phyloP scores from a whole-genome alignment of 2,329 filamentous ascomycete species.

The Hymenoscyphus occultus region DNA sequence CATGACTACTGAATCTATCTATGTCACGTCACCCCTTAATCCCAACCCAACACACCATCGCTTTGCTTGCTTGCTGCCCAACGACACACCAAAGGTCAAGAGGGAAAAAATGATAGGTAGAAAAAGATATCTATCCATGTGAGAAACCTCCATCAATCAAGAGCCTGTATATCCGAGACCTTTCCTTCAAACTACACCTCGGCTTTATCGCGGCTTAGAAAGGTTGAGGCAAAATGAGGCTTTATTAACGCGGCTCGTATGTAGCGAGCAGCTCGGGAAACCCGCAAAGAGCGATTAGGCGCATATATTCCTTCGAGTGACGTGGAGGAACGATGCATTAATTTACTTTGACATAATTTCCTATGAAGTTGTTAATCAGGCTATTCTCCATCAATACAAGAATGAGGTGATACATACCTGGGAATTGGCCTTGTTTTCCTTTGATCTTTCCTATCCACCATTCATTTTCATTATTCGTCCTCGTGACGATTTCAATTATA shows the following conservation, averaged over 20 bases:
- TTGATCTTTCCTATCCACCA: conserved; percentile 90
- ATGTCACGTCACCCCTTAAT: no score
- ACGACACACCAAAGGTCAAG: no score
- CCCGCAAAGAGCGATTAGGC: not conserved
- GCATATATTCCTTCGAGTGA: not conserved
- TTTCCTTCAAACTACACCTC: not conserved
- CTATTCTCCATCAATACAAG: not conserved
- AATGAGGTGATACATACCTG: conserved; percentile 58
- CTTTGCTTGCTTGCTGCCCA: no score
- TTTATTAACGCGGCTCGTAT: not conserved
- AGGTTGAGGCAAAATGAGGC: not conserved
- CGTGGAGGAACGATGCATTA: not conserved
- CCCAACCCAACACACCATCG: no score
- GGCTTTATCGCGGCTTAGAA: not conserved
- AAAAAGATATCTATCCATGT: conserved; percentile 3
- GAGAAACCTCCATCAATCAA: not conserved
- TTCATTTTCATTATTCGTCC: conserved; percentile 90
- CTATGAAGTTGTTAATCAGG: conserved; percentile 35
- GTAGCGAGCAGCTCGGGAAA: not conserved
- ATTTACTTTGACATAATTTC: conserved; percentile 45
- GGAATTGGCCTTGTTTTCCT: conserved; percentile 86
- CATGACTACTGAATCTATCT: no score
- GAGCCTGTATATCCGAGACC: conserved; percentile 2
- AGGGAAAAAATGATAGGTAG: not conserved
- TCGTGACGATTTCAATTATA: conserved; percentile 78